Evolutionary conservation across 2,329 filamentous ascomycete species (phyloP).

Genomic region (Fonsecaea pugnacius): DNA sequence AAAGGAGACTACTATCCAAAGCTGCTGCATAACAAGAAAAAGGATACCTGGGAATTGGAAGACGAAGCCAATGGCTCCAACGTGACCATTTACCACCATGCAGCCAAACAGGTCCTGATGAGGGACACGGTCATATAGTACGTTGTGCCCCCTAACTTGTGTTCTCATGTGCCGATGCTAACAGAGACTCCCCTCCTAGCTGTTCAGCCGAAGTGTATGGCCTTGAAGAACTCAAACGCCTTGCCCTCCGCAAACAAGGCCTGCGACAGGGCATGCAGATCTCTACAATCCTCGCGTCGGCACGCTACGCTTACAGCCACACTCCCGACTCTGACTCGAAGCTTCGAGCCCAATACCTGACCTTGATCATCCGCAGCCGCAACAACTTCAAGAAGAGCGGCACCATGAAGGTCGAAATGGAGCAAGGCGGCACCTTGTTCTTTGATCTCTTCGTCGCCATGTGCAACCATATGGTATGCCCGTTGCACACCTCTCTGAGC

Average conservation of each 20-base stretch:
- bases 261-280: constrained; percentile 83
- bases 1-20: constrained; percentile 92
- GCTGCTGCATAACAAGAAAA: constrained; percentile 78
- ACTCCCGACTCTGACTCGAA: constrained; percentile 91
- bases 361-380: constrained; percentile 85
- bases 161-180: constrained; percentile 6
- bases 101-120: constrained; percentile 69
- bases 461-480: constrained; percentile 81
- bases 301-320: constrained; percentile 86
- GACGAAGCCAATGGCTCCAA: constrained; percentile 54
- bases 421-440: constrained; percentile 81
- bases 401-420: constrained; percentile 96
- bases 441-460: constrained; percentile 93
- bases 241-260: constrained; percentile 86
- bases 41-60: constrained; percentile 82
- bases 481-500: constrained; percentile 23
- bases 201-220: constrained; percentile 85
- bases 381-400: constrained; percentile 90
- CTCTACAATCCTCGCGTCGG: constrained; percentile 81
- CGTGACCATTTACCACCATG: constrained; percentile 70
- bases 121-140: constrained; percentile 88
- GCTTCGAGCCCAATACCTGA: constrained; percentile 85
- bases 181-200: constrained; percentile 40
- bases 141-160: constrained; percentile 32
- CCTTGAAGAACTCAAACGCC: constrained; percentile 79